These are phyloP conservation scores for Sclerotinia nivalis DNA, from an alignment of 2,329 filamentous ascomycete genomes.

Conservation along the genomic window DNA sequence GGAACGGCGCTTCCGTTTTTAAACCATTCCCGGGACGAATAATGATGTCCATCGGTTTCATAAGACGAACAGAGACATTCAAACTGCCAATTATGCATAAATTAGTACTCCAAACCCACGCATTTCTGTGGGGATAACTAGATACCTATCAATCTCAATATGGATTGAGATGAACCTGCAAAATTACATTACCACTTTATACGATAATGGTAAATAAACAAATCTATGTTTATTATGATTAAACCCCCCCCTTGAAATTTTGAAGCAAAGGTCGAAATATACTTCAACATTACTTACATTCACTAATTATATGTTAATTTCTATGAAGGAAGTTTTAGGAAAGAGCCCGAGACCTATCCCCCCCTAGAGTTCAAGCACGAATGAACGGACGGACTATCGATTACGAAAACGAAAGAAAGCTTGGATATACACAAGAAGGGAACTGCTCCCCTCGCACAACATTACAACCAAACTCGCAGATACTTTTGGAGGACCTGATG, in stretches of 20 bases:
- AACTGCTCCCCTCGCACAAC: conserved; percentile 26
- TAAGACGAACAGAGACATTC: conserved; percentile 1
- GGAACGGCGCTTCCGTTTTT: not conserved
- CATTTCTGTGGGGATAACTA: conserved; percentile 22
- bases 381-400: conserved; percentile 16
- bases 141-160: conserved; percentile 12
- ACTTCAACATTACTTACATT: not conserved
- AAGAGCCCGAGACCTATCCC: not conserved
- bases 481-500: conserved; percentile 22
- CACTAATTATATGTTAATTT: conserved; percentile 18
- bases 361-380: conserved; percentile 20
- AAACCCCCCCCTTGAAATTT: not conserved
- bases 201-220: conserved; percentile 32
- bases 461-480: conserved; percentile 25
- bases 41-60: not conserved
- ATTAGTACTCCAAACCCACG: conserved; percentile 10
- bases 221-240: conserved; percentile 27
- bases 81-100: conserved; percentile 21
- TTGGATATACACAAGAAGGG: conserved; percentile 12
- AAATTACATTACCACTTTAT: conserved; percentile 17
- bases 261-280: not conserved
- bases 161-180: conserved; percentile 15
- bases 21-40: not conserved
- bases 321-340: not conserved
- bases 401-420: conserved; percentile 18